These are phyloP conservation scores for Lasiosphaeris hirsuta DNA, from an alignment of 495 filamentous ascomycete species.

Conservation along the genomic window DNA sequence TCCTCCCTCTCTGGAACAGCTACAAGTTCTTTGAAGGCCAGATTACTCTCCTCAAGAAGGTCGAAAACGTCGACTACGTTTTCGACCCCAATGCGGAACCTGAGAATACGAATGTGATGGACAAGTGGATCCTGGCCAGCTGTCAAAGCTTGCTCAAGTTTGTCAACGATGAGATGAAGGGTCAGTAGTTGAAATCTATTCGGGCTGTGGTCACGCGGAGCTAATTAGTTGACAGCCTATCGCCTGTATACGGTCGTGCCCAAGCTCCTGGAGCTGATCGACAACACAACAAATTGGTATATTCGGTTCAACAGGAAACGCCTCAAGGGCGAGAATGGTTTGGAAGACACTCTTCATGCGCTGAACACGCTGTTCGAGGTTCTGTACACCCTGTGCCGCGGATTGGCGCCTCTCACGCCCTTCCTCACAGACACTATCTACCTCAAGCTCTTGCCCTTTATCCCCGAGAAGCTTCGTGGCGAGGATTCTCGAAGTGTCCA, in stretches of 20 bases:
- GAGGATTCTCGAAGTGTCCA: constrained; percentile 82
- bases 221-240: constrained; percentile 50
- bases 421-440: constrained; percentile 97
- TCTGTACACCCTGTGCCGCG: constrained; percentile 80
- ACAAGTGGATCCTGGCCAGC: constrained; percentile 90
- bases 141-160: constrained; percentile 91
- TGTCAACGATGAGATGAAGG: constrained; percentile 92
- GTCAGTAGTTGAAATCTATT: constrained; percentile 33
- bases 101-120: constrained; percentile 89
- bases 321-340: constrained; percentile 87
- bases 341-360: constrained; percentile 78
- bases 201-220: neutral
- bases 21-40: constrained; percentile 99
- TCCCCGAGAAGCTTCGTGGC: constrained; percentile 56
- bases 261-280: constrained; percentile 79
- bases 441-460: constrained; percentile 66
- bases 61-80: constrained; percentile 70
- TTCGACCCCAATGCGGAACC: constrained; percentile 75
- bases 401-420: constrained; percentile 90
- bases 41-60: constrained; percentile 87
- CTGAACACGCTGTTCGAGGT: constrained; percentile 97
- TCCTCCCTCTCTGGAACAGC: constrained; percentile 94
- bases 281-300: constrained; percentile 98
- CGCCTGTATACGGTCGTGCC: constrained; percentile 94
- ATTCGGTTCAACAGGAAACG: constrained; percentile 98